Conservation (phyloP, 2,329 filamentous ascomycete genomes). For the Hypoxylon sp. region DNA sequence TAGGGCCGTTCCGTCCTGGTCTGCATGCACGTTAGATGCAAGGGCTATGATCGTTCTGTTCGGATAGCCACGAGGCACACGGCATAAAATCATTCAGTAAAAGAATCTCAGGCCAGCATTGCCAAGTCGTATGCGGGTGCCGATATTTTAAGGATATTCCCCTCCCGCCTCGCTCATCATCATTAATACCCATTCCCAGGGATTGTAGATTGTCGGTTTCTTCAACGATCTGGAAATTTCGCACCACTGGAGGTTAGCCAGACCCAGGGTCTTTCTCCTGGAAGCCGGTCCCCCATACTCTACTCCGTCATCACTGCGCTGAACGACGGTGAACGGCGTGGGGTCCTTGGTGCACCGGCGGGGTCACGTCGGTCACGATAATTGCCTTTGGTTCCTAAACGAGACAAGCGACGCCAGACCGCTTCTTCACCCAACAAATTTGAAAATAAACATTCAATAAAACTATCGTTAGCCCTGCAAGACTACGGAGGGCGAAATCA, state of each 20-base stretch:
- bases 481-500: slow-evolving; percentile 25
- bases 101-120: slow-evolving; percentile 6
- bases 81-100: slow-evolving; percentile 13
- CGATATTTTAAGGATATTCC: slow-evolving; percentile 18
- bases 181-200: slow-evolving; percentile 11
- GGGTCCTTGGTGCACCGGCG: slow-evolving; percentile 43
- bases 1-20: slow-evolving; percentile 38
- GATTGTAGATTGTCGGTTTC: slow-evolving; percentile 15
- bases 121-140: not conserved
- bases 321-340: slow-evolving; percentile 38
- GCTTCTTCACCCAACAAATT: slow-evolving; percentile 47
- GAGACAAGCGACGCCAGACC: slow-evolving; percentile 47
- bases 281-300: slow-evolving; percentile 33
- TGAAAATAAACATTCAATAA: slow-evolving; percentile 39
- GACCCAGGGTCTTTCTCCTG: slow-evolving; percentile 24
- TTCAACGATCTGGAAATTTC: slow-evolving; percentile 19
- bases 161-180: slow-evolving; percentile 9
- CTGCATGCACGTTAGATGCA: slow-evolving; percentile 34
- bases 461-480: slow-evolving; percentile 27
- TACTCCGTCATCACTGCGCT: slow-evolving; percentile 9
- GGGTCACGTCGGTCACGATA: slow-evolving; percentile 48
- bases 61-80: slow-evolving; percentile 32
- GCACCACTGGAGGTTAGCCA: slow-evolving; percentile 9
- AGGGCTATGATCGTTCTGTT: slow-evolving; percentile 35
- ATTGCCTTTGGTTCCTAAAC: slow-evolving; percentile 39